These are phyloP conservation scores for Termitomyces sp. DNA, from an alignment of 768 basidiomycete genomes.

Conservation along the genomic window DNA sequence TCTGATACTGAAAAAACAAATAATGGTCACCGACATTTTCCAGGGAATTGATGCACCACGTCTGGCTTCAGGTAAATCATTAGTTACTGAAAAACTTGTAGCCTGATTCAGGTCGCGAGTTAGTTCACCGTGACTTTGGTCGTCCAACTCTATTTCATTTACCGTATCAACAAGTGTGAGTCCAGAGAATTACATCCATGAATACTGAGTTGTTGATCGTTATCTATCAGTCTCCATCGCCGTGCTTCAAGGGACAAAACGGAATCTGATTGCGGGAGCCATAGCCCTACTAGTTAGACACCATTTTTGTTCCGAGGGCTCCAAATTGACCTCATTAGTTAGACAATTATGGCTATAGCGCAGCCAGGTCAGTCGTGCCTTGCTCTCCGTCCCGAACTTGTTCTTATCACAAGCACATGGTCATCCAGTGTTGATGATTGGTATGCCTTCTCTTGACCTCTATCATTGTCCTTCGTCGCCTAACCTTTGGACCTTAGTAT, in stretches of 20 bases:
- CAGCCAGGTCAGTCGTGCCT: not conserved
- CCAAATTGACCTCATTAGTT: not conserved
- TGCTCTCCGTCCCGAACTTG: no score
- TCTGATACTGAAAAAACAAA: not conserved
- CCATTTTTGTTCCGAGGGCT: no score
- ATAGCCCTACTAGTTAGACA: not conserved
- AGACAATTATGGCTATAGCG: not conserved
- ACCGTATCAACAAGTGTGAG: not conserved
- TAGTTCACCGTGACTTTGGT: not conserved
- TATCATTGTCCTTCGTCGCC: no score
- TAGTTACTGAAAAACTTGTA: no score
- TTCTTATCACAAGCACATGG: not conserved
- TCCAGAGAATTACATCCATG: not conserved
- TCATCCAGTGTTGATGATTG: not conserved
- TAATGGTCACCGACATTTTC: not conserved
- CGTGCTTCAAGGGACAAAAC: not conserved
- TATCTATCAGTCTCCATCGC: not conserved
- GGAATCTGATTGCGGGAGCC: not conserved
- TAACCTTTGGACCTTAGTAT: not conserved
- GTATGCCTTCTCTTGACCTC: no score
- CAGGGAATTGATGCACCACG: not conserved
- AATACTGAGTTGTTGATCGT: no score
- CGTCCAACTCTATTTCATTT: constrained; percentile 1
- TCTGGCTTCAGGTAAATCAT: not conserved
- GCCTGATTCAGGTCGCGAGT: not conserved